phyloP scores from a whole-genome alignment of 805 yeast genomes.

The Metschnikowia reukaufii region DNA sequence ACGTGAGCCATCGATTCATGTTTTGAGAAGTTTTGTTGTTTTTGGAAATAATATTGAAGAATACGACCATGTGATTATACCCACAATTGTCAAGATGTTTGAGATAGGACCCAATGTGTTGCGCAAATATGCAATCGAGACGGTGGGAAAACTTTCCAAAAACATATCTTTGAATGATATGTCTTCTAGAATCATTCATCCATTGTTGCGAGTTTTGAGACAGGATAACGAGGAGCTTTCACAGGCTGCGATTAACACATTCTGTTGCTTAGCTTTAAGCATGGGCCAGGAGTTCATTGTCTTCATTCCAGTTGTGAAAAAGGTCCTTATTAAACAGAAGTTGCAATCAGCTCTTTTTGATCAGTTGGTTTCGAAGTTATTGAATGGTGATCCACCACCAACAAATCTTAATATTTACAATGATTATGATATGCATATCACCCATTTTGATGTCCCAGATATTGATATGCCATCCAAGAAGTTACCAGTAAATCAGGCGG shows the following conservation, averaged over 20 bases:
- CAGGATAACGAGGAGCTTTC: conserved; percentile 59
- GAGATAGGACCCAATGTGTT: conserved; percentile 66
- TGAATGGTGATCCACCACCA: conserved; percentile 86
- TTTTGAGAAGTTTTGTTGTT: conserved; percentile 76
- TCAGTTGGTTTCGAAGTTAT: conserved; percentile 70
- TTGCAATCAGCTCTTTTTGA: conserved; percentile 76
- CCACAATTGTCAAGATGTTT: conserved; percentile 76
- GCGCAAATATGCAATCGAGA: conserved; percentile 71
- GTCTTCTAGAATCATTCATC: conserved; percentile 89
- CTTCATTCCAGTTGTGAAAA: conserved; percentile 79
- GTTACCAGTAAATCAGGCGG: conserved; percentile 64
- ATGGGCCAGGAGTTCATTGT: conserved; percentile 82
- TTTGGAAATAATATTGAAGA: conserved; percentile 90
- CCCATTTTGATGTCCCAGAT: conserved; percentile 51
- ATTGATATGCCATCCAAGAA: conserved; percentile 71
- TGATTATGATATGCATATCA: conserved; percentile 45
- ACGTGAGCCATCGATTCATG: conserved; percentile 64
- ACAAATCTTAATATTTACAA: conserved; percentile 68
- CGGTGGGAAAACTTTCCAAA: conserved; percentile 78
- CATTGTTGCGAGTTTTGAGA: conserved; percentile 67
- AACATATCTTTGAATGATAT: conserved; percentile 75
- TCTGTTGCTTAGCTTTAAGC: conserved; percentile 75
- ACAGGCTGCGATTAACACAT: conserved; percentile 69
- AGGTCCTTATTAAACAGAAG: conserved; percentile 58
- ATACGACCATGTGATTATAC: conserved; percentile 81